Evolutionary conservation across 306 rosid species (phyloP).

Genomic region (Castanospermum australe): DNA sequence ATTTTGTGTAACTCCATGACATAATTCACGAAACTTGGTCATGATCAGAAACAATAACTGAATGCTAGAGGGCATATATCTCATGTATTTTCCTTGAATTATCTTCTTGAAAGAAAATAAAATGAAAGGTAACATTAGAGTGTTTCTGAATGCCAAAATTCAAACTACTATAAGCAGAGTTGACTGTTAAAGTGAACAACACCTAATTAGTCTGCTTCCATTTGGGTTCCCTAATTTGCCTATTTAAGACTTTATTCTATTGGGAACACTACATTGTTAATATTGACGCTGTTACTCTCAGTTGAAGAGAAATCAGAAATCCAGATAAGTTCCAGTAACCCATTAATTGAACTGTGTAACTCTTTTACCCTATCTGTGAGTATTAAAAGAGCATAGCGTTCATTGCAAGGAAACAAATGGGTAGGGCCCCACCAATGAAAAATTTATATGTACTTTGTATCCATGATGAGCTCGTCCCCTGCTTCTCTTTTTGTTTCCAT

Average conservation of each 20-base stretch:
- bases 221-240: too few species aligned
- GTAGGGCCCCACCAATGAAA: not conserved
- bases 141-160: not conserved
- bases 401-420: not conserved
- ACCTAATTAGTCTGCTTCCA: not conserved
- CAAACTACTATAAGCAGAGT: not conserved
- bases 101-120: not conserved
- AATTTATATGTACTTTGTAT: not conserved
- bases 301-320: too few species aligned
- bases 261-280: too few species aligned
- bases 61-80: too few species aligned
- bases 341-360: not conserved
- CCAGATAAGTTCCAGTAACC: too few species aligned
- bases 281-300: too few species aligned
- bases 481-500: not conserved
- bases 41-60: not conserved
- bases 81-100: not conserved
- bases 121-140: not conserved
- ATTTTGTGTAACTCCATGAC: not conserved
- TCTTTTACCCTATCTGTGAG: not conserved
- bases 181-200: not conserved
- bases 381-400: not conserved
- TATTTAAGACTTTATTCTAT: too few species aligned
- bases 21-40: not conserved
- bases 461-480: not conserved